These are phyloP conservation scores for Boechera retrofracta DNA, from an alignment of 345 rosid species.

Conservation along the genomic window DNA sequence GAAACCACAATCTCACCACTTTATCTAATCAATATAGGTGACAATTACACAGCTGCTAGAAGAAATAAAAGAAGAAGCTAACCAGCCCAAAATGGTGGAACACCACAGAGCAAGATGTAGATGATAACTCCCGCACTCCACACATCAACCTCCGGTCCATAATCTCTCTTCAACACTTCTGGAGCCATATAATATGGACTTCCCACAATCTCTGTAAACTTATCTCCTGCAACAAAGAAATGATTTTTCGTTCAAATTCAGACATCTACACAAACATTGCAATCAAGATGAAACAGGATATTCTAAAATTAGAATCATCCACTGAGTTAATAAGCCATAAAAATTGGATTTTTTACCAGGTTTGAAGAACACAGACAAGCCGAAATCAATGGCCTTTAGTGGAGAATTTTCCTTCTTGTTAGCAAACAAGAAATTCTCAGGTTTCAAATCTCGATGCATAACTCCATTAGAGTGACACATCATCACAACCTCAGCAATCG, in stretches of 20 bases:
- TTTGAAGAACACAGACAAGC: constrained; percentile 85
- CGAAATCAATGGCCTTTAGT: constrained; percentile 91
- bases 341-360: constrained; percentile 55
- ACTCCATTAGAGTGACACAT: constrained; percentile 95
- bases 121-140: constrained; percentile 97
- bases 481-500: constrained; percentile 86
- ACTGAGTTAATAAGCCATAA: background rate
- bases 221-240: constrained; percentile 59
- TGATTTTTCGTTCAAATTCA: background rate
- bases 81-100: constrained; percentile 98
- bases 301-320: background rate
- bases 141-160: constrained; percentile 89
- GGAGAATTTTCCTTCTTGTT: constrained; percentile 86
- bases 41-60: constrained; percentile 9
- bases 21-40: background rate
- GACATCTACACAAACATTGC: background rate
- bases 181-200: constrained; percentile 99
- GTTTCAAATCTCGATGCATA: constrained; percentile 93
- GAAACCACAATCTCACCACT: constrained; percentile 23
- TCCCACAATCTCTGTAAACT: constrained; percentile 91
- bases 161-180: constrained; percentile 84
- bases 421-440: constrained; percentile 91
- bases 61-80: constrained; percentile 23
- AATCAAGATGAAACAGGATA: background rate
- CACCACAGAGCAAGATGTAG: constrained; percentile 85